These are phyloP conservation scores for Phytophthora uliginosa DNA, from an alignment of 352 stramenopile species.

Conservation along the genomic window DNA sequence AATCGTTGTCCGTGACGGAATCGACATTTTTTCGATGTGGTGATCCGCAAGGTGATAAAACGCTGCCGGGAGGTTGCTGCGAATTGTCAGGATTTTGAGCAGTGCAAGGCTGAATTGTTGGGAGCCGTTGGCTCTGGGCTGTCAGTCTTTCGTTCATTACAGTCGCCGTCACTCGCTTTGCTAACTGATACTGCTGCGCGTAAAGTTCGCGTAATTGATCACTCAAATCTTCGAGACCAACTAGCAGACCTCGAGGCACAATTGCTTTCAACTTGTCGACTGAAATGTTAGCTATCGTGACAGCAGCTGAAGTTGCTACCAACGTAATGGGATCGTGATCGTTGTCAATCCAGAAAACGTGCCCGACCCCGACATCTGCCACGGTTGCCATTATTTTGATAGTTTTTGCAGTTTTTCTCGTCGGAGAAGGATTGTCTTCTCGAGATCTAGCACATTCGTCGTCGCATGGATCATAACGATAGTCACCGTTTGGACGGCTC, in stretches of 20 bases:
- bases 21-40: neutral
- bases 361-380: conserved; percentile 56
- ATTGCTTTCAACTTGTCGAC: conserved; percentile 61
- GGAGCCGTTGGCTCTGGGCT: conserved; percentile 12
- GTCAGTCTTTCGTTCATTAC: conserved; percentile 64
- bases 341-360: conserved; percentile 68
- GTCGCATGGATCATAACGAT: conserved; percentile 5
- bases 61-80: neutral
- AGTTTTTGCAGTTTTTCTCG: conserved; percentile 7
- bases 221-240: conserved; percentile 37
- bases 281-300: conserved; percentile 53
- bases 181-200: conserved; percentile 43
- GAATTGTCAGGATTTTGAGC: conserved; percentile 2
- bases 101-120: conserved; percentile 13
- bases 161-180: conserved; percentile 47
- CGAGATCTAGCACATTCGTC: neutral
- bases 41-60: neutral
- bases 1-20: neutral
- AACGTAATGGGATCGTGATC: conserved; percentile 46
- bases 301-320: conserved; percentile 54
- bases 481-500: neutral
- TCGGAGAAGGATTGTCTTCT: neutral
- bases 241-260: conserved; percentile 47
- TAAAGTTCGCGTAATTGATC: conserved; percentile 37
- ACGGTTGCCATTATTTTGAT: conserved; percentile 60